Conservation (phyloP, 139 green algal genomes). For the Gonium pectorale region DNA sequence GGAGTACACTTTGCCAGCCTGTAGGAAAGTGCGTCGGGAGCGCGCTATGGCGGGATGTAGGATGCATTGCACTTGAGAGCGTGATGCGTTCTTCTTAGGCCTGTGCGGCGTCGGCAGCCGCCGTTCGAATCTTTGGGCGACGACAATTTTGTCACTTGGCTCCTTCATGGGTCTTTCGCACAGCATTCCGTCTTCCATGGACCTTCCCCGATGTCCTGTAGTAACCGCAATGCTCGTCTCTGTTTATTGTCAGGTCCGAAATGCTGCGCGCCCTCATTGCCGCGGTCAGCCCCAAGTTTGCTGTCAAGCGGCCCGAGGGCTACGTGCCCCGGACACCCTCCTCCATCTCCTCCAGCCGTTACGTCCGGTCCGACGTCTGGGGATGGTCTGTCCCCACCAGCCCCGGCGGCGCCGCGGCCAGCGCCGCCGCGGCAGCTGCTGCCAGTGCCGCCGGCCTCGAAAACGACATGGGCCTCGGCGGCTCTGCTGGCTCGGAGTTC, state of each 20-base stretch:
- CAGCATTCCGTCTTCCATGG: no score
- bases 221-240: no score
- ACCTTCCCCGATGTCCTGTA: no score
- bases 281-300: constrained; percentile 21
- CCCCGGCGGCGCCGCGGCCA: background rate
- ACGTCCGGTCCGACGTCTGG: constrained; percentile 37
- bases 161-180: no score
- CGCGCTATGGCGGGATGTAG: no score
- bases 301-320: constrained; percentile 23
- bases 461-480: background rate
- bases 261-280: constrained; percentile 14
- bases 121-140: no score
- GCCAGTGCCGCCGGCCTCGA: background rate
- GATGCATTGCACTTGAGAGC: no score
- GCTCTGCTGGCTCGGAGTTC: background rate
- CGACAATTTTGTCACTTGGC: no score
- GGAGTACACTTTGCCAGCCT: no score
- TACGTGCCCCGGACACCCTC: constrained; percentile 30
- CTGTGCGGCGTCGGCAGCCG: no score
- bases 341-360: constrained; percentile 13
- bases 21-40: no score
- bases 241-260: constrained; percentile 19
- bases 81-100: no score
- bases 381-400: background rate
- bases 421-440: background rate